A percentile compares a stretch with the other conserved stretches of the same genome.
Conservation (phyloP, 2,329 filamentous ascomycete species). For the Epichloe glyceriae region DNA sequence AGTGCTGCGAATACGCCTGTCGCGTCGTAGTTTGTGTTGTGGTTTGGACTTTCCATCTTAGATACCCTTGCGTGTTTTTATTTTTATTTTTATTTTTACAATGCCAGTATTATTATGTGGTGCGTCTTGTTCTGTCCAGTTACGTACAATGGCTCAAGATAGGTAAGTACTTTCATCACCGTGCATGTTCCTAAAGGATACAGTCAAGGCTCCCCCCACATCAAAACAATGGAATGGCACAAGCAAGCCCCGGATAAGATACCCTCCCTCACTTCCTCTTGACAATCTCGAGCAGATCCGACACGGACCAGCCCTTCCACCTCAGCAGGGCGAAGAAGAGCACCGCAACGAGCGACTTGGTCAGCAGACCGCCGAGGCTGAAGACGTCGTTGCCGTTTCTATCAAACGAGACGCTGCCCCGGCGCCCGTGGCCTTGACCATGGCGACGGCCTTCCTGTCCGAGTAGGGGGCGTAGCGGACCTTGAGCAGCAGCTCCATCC, state of each 20-base stretch:
- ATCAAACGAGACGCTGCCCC: slow-evolving; percentile 5
- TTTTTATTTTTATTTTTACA: neutral
- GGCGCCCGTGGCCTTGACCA: slow-evolving; percentile 3
- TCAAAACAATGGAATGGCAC: neutral
- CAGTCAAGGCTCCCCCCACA: too few relatives aligned
- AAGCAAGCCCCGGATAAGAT: neutral
- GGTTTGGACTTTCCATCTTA: neutral
- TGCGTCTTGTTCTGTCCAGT: neutral
- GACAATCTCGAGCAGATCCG: neutral
- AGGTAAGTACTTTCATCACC: too few relatives aligned
- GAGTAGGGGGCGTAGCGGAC: slow-evolving; percentile 12
- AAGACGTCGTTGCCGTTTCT: slow-evolving; percentile 5
- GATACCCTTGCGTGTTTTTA: neutral
- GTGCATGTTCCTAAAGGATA: too few relatives aligned
- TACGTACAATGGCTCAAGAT: too few relatives aligned
- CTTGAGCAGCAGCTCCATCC: slow-evolving; percentile 9
- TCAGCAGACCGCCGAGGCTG: neutral
- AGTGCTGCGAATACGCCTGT: slow-evolving; percentile 20
- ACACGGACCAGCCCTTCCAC: slow-evolving; percentile 5
- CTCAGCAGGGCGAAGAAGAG: slow-evolving; percentile 3
- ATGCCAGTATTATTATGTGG: neutral
- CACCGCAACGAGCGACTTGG: slow-evolving; percentile 4
- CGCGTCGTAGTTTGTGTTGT: slow-evolving; percentile 9
- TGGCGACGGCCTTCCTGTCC: slow-evolving; percentile 7
- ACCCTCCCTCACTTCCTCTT: neutral